Percentiles rank a stretch among this genome's conserved stretches.
phyloP scores from a whole-genome alignment of 305 asterid species.

The Fraxinus sp. region DNA sequence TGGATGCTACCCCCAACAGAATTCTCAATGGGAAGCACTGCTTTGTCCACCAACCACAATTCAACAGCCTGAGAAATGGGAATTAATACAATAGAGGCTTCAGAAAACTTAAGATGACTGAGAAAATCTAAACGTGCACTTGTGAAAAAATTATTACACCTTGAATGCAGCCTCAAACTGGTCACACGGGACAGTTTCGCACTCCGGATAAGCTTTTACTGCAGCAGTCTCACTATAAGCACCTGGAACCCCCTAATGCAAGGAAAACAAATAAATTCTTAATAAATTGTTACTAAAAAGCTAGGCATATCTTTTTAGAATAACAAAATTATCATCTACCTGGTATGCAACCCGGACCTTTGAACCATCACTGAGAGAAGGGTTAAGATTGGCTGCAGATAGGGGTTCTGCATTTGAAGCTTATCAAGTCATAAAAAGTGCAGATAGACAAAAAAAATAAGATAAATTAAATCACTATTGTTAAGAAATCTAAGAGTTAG shows the following conservation, averaged over 20 bases:
- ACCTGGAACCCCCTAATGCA: slow-evolving; percentile 71
- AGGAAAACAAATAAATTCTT: slow-evolving; percentile 15
- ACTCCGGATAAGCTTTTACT: slow-evolving; percentile 66
- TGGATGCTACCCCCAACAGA: slow-evolving; percentile 91
- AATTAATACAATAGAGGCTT: slow-evolving; percentile 15
- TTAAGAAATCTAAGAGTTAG: background rate
- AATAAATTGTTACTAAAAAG: slow-evolving; percentile 7
- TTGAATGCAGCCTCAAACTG: slow-evolving; percentile 74
- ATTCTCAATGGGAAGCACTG: slow-evolving; percentile 83
- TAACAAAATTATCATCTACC: slow-evolving; percentile 37
- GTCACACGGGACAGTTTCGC: slow-evolving; percentile 85
- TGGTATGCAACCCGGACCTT: slow-evolving; percentile 78
- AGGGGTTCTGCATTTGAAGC: slow-evolving; percentile 60
- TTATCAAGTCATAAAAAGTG: background rate
- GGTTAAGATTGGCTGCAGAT: slow-evolving; percentile 44
- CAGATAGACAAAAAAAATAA: background rate
- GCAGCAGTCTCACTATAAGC: slow-evolving; percentile 87
- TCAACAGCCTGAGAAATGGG: slow-evolving; percentile 70
- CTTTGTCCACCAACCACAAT: slow-evolving; percentile 84
- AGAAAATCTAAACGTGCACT: background rate
- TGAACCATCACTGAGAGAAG: slow-evolving; percentile 43
- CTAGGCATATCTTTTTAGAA: background rate
- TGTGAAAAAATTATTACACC: slow-evolving; percentile 34
- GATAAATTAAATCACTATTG: background rate
- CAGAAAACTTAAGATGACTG: slow-evolving; percentile 18